A percentile compares a stretch with the other conserved stretches of the same genome.
Evolutionary conservation across 345 rosid species (phyloP).

Genomic region (Populus nigra): DNA sequence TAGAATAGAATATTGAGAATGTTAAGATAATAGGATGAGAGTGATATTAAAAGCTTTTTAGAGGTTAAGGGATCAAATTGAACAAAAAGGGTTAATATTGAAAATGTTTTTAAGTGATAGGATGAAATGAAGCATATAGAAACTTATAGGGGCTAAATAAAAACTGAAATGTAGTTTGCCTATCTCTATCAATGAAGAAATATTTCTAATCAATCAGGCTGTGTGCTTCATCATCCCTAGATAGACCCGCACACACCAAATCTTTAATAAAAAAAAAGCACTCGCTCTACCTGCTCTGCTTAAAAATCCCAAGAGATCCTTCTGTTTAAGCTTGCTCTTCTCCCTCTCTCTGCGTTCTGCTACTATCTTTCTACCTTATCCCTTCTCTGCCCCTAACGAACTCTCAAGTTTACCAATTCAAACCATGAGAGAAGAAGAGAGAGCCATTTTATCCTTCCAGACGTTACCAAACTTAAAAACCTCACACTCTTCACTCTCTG

Average conservation of each 20-base stretch:
- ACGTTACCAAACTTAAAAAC: conserved; percentile 41
- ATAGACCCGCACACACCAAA: conserved; percentile 5
- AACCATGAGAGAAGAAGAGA: conserved; percentile 52
- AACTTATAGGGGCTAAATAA: too few relatives aligned
- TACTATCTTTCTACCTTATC: conserved; percentile 26
- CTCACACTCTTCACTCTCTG: conserved; percentile 26
- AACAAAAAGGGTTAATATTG: too few relatives aligned
- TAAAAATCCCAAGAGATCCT: not conserved
- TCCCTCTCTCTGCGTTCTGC: not conserved
- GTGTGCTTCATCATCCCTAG: not conserved
- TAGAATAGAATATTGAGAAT: too few relatives aligned
- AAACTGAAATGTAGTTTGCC: too few relatives aligned
- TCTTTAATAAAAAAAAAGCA: not conserved
- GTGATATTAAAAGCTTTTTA: too few relatives aligned
- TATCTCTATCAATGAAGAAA: too few relatives aligned
- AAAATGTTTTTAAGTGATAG: too few relatives aligned
- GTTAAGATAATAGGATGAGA: too few relatives aligned
- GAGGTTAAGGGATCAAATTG: too few relatives aligned
- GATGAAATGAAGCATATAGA: too few relatives aligned
- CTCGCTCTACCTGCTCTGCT: not conserved
- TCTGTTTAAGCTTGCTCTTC: not conserved
- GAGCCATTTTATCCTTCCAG: conserved; percentile 34
- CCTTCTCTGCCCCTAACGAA: conserved; percentile 16
- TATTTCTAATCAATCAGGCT: too few relatives aligned
- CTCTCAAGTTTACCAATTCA: conserved; percentile 4